These are phyloP conservation scores for Echinochloa phyllopogon DNA, from an alignment of 176 grass and related monocot genomes.

Conservation along the genomic window DNA sequence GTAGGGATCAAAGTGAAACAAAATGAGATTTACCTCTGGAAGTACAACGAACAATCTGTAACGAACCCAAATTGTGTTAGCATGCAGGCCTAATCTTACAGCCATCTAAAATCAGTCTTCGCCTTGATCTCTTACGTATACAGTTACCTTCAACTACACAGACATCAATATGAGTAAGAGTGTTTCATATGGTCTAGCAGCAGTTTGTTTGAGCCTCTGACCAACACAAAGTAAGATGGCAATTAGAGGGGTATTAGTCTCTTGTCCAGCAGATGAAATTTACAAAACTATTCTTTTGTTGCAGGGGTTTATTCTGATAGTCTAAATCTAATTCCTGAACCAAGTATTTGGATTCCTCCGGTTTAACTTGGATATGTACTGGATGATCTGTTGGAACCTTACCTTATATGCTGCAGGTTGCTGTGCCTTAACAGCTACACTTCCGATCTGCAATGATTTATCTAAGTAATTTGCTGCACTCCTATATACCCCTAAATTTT, in stretches of 20 bases:
- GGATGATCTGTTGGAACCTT: background rate
- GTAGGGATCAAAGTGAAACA: no score
- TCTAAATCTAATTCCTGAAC: background rate
- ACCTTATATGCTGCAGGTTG: background rate
- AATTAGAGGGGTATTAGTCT: background rate
- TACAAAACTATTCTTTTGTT: background rate
- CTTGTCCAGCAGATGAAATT: background rate
- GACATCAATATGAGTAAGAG: no score
- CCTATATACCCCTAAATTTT: background rate
- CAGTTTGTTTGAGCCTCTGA: background rate
- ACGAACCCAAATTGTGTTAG: no score
- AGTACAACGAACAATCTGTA: no score
- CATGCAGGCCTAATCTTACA: no score
- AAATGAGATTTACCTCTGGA: no score
- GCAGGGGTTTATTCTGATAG: background rate
- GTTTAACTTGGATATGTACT: background rate
- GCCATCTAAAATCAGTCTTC: no score
- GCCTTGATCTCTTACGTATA: no score
- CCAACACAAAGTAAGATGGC: background rate
- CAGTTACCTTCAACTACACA: no score
- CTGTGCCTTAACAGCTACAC: background rate
- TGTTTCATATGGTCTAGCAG: background rate
- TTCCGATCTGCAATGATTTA: background rate
- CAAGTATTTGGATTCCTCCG: background rate
- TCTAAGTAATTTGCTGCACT: background rate